Conservation (phyloP, 2,329 filamentous ascomycete genomes). For the Pseudogymnoascus sp. region DNA sequence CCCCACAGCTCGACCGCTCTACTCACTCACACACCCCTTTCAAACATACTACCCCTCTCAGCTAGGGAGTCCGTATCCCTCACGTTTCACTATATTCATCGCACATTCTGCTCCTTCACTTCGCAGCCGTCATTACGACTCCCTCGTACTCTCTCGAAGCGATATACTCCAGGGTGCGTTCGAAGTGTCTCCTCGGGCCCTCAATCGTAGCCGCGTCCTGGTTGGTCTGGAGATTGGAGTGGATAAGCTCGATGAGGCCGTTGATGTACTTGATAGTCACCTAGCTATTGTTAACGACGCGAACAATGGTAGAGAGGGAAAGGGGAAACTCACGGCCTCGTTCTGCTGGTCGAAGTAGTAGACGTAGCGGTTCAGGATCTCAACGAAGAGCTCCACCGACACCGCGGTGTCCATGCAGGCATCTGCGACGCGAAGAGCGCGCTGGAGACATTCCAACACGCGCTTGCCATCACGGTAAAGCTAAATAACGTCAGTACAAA, state of each 20-base stretch:
- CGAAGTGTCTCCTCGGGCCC: conserved; percentile 86
- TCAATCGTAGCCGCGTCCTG: conserved; percentile 77
- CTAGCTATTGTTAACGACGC: conserved; percentile 31
- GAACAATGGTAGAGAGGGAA: conserved; percentile 1
- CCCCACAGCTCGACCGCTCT: background rate
- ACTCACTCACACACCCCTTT: background rate
- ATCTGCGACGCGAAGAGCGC: conserved; percentile 89
- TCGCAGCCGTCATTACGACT: conserved; percentile 49
- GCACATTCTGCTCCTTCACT: conserved; percentile 25
- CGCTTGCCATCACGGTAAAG: conserved; percentile 96
- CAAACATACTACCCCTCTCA: background rate
- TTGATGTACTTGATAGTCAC: conserved; percentile 97
- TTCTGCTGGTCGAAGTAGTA: conserved; percentile 99
- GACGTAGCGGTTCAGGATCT: conserved; percentile 95
- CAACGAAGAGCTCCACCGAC: conserved; percentile 94
- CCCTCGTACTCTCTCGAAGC: conserved; percentile 87
- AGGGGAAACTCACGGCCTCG: conserved; percentile 61
- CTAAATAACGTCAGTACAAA: conserved; percentile 38
- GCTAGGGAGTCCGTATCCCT: background rate
- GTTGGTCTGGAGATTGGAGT: conserved; percentile 86
- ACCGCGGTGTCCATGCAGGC: conserved; percentile 98
- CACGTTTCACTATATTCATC: background rate
- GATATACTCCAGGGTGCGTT: conserved; percentile 92
- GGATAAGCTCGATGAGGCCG: conserved; percentile 94
- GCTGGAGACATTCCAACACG: conserved; percentile 91